phyloP scores from a whole-genome alignment of 768 basidiomycete species.

The Pisolithus albus region DNA sequence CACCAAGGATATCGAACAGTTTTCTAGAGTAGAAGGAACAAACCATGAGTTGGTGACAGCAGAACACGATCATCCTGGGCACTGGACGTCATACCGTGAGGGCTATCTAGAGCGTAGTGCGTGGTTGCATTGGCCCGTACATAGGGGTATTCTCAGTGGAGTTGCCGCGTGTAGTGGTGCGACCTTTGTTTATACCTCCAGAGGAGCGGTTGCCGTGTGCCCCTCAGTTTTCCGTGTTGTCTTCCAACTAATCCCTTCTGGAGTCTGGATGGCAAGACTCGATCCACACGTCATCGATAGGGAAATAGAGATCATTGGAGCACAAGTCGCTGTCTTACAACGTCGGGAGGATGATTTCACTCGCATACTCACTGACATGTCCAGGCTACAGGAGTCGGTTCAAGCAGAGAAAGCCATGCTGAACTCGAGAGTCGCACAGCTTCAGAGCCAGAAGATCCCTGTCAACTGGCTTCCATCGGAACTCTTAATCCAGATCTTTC shows the following conservation, averaged over 20 bases:
- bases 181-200: no score
- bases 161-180: no score
- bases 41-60: no score
- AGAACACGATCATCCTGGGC: no score
- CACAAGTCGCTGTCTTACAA: slow-evolving; percentile 31
- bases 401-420: slow-evolving; percentile 28
- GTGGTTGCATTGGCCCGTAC: no score
- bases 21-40: no score
- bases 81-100: no score
- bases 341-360: slow-evolving; percentile 36
- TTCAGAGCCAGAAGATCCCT: slow-evolving; percentile 39
- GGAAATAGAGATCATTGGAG: slow-evolving; percentile 33
- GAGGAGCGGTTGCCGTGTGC: no score
- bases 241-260: neutral
- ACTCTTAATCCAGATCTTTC: slow-evolving; percentile 40
- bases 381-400: slow-evolving; percentile 31
- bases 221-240: no score
- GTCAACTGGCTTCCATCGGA: slow-evolving; percentile 48
- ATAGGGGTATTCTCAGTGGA: no score
- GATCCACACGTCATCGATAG: slow-evolving; percentile 25
- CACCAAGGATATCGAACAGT: no score
- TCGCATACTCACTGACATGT: slow-evolving; percentile 35
- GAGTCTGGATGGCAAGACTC: slow-evolving; percentile 14
- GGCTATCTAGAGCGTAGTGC: no score
- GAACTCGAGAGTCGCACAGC: slow-evolving; percentile 22